These are phyloP conservation scores for Flammula alnicola DNA, from an alignment of 1,284 basidiomycete species.

Conservation along the genomic window DNA sequence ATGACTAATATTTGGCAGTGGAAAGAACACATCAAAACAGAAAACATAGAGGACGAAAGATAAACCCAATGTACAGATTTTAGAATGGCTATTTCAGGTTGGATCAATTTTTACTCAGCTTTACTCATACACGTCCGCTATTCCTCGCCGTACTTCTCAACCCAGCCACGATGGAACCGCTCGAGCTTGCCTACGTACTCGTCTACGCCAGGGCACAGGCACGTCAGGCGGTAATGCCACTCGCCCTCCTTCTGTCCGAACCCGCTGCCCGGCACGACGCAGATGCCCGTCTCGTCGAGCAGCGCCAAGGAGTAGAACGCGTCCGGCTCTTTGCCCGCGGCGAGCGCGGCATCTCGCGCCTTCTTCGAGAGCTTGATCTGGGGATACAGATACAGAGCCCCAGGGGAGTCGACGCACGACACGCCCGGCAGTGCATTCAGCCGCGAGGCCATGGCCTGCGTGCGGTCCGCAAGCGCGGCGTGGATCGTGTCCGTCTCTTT, in stretches of 20 bases:
- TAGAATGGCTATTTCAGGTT: too few species aligned
- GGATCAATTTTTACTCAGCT: too few species aligned
- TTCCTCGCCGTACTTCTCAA: conserved; percentile 62
- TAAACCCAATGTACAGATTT: too few species aligned
- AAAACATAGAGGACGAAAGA: too few species aligned
- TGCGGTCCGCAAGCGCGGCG: conserved; percentile 73
- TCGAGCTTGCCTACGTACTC: conserved; percentile 88
- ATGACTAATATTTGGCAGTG: too few species aligned
- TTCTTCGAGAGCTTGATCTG: conserved; percentile 50
- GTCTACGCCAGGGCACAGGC: conserved; percentile 87
- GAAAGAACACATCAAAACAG: too few species aligned
- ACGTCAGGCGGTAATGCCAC: conserved; percentile 88
- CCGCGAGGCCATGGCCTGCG: conserved; percentile 71
- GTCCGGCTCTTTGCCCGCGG: conserved; percentile 81
- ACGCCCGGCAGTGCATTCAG: conserved; percentile 82
- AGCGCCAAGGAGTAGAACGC: conserved; percentile 86
- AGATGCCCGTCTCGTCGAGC: conserved; percentile 90
- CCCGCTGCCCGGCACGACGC: conserved; percentile 89
- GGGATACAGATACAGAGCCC: conserved; percentile 55
- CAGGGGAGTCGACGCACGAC: conserved; percentile 86
- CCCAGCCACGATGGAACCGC: conserved; percentile 81
- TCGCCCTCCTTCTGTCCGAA: conserved; percentile 91
- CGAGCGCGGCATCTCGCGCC: conserved; percentile 75
- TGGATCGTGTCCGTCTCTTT: conserved; percentile 84
- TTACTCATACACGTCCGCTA: not conserved